Percentiles rank a stretch among this genome's conserved stretches.
Conservation (phyloP, 805 yeast genomes). For the Middelhovenomyces tepae region DNA sequence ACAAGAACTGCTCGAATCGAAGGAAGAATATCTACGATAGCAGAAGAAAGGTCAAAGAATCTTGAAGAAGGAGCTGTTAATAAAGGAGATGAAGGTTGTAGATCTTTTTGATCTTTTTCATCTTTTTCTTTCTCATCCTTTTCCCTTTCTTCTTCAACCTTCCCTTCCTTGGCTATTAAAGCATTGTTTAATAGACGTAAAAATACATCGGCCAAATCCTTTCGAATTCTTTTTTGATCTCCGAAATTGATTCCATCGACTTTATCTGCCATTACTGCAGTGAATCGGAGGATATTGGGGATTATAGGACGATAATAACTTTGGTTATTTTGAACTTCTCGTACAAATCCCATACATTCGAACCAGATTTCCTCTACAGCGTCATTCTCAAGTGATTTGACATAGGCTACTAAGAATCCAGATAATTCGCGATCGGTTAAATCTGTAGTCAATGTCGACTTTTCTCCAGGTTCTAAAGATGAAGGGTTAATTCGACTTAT, state of each 20-base stretch:
- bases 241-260: slow-evolving; percentile 52
- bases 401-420: slow-evolving; percentile 50
- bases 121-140: too few species aligned
- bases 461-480: slow-evolving; percentile 18
- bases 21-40: slow-evolving; percentile 35
- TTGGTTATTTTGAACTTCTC: slow-evolving; percentile 44
- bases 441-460: slow-evolving; percentile 41
- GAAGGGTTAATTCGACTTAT: slow-evolving; percentile 36
- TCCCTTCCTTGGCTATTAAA: slow-evolving; percentile 15
- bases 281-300: slow-evolving; percentile 45
- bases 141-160: too few species aligned
- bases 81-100: not conserved
- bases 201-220: slow-evolving; percentile 47
- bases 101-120: too few species aligned
- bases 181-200: slow-evolving; percentile 26
- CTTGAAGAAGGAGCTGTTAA: too few species aligned
- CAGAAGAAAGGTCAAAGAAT: slow-evolving; percentile 37
- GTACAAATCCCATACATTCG: slow-evolving; percentile 48
- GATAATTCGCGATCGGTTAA: slow-evolving; percentile 40
- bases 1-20: slow-evolving; percentile 35
- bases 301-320: slow-evolving; percentile 40
- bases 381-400: slow-evolving; percentile 60
- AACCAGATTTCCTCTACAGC: slow-evolving; percentile 73
- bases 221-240: slow-evolving; percentile 47
- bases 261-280: slow-evolving; percentile 46